phyloP scores from a whole-genome alignment of 805 yeast species.

The Barnettozyma vustinii region DNA sequence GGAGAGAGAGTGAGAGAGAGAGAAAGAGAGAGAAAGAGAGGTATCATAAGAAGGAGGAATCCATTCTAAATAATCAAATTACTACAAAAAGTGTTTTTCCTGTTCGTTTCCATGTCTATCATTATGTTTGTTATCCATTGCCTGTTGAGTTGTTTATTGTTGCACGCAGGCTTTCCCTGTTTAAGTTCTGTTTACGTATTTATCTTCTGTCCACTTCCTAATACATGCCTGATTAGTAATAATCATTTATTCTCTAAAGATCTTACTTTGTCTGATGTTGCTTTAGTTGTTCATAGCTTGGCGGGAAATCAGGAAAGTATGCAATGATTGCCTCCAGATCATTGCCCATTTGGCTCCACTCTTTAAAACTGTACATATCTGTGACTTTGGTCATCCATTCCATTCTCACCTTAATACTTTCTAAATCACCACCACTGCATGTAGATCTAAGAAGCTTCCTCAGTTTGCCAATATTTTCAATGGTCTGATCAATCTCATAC shows the following conservation, averaged over 20 bases:
- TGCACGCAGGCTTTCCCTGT: not conserved
- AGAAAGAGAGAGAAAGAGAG: too few species aligned
- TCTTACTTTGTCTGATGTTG: not conserved
- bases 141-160: not conserved
- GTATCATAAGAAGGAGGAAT: not conserved
- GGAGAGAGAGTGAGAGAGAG: too few species aligned
- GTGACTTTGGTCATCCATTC: conserved; percentile 63
- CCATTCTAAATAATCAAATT: not conserved
- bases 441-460: conserved; percentile 43
- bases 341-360: conserved; percentile 46
- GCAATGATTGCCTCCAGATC: conserved; percentile 35
- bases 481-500: conserved; percentile 45
- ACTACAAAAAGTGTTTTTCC: not conserved
- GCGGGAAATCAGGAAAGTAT: conserved; percentile 48
- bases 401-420: conserved; percentile 59
- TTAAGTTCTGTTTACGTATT: not conserved
- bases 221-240: not conserved
- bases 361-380: conserved; percentile 49
- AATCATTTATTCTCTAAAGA: not conserved
- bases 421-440: conserved; percentile 40
- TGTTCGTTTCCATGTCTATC: not conserved
- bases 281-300: conserved; percentile 19
- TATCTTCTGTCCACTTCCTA: not conserved
- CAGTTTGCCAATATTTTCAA: conserved; percentile 53
- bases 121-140: not conserved